phyloP scores from a whole-genome alignment of 805 yeast species.

The Komagataella phaffii region DNA sequence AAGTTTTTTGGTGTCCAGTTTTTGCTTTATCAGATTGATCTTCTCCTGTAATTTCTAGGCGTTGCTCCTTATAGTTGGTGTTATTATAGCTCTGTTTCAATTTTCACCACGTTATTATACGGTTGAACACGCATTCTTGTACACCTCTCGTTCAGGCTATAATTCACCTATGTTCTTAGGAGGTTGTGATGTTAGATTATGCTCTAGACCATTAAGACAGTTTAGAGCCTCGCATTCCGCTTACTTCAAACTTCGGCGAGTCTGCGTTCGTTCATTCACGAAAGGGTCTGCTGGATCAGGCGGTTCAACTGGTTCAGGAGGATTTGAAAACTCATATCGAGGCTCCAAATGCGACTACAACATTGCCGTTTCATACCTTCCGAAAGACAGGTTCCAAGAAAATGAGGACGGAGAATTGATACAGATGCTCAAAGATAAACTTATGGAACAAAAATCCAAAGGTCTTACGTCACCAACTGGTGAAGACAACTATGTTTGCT shows the following conservation, averaged over 20 bases:
- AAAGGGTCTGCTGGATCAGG: not conserved
- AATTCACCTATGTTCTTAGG: not conserved
- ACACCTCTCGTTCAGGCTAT: no score
- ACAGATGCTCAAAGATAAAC: constrained; percentile 52
- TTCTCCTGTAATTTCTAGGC: not conserved
- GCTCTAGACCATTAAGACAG: not conserved
- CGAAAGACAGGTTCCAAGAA: constrained; percentile 47
- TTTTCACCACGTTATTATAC: not conserved
- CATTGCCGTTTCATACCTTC: constrained; percentile 59
- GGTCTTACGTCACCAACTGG: constrained; percentile 45
- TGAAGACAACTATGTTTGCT: constrained; percentile 60
- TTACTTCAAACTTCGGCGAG: not conserved
- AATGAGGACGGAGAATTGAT: constrained; percentile 16
- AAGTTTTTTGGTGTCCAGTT: no score
- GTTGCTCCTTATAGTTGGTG: not conserved
- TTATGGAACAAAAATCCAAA: constrained; percentile 22
- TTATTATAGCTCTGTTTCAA: not conserved
- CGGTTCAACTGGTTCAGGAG: not conserved
- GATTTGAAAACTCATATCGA: not conserved
- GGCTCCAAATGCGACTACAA: constrained; percentile 14
- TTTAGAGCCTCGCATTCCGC: not conserved
- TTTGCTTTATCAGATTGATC: not conserved
- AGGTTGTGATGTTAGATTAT: not conserved
- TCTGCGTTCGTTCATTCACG: not conserved
- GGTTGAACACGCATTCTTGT: not conserved